Evolutionary conservation across 2,329 filamentous ascomycete species (phyloP), one percentile per base, ranked within the genome.

Genomic region (Fusarium hostae): DNA sequence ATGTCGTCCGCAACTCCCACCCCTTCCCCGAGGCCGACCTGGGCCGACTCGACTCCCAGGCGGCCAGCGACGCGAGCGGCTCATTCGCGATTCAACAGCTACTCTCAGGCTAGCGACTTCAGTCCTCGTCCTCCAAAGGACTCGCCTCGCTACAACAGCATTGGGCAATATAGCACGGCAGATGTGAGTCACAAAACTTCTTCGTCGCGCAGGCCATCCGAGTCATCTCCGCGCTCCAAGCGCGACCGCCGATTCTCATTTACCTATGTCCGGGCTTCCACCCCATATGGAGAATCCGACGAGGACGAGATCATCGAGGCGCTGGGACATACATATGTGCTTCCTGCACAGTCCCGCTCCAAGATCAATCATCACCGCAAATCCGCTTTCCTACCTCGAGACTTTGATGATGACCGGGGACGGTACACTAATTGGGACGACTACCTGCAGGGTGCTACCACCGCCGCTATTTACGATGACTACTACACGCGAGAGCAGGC

Each of bases 121-220:
- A 84, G 80, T 73, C 85, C 81, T 65, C 84, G 83, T 76, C 84
- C 82, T 65, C 84, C 83, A 43, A 82, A 84, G 66, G 87, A 88
- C 78, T 90, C 88, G 70, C 88, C 88, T 70, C 86, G 88, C 76
- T 90, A 88, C 83, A 89, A 86, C 79, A 89, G 87, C 84, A 85
- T 84, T 78, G 88, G 88, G 80, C 84, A 88, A 78, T 90, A 90
- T 84, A 87, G 86, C 82, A 89, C 88, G 82, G 87, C 86, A 83
- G 88, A 89, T 89, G 88, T 90, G 88, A 90, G 88, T 90, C 81
- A 82, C 77, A 86, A 86, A 82, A 78, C 81, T 81, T 85, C 83
- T 80, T 85, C 82, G 78, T 82, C 81, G 78, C 81, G 82, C 78
- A 81, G 81, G 76, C 78, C 76, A 71, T 79, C 78, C 70, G 78